These are phyloP conservation scores for Digitaria exilis DNA, from an alignment of 202 grass and related monocot species.

Conservation along the genomic window DNA sequence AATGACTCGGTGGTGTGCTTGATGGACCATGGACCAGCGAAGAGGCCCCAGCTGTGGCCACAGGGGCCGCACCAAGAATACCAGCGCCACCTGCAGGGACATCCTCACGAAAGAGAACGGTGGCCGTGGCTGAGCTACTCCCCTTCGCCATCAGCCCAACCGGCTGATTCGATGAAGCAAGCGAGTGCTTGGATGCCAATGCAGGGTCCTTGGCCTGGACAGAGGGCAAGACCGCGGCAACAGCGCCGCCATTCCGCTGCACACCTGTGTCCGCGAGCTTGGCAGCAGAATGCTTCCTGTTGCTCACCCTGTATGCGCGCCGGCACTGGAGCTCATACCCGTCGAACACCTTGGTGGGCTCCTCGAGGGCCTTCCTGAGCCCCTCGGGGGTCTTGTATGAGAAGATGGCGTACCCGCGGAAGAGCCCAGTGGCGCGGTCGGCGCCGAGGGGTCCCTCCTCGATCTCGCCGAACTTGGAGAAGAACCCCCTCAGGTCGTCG, in stretches of 20 bases:
- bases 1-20: neutral
- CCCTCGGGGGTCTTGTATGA: conserved; percentile 50
- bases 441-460: conserved; percentile 52
- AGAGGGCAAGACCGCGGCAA: neutral
- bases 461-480: conserved; percentile 58
- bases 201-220: conserved; percentile 27
- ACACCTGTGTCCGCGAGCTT: neutral
- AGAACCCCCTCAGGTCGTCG: conserved; percentile 46
- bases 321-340: conserved; percentile 58
- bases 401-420: conserved; percentile 59
- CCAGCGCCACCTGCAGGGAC: neutral
- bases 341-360: conserved; percentile 57
- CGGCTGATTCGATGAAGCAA: neutral
- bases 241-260: conserved; percentile 1
- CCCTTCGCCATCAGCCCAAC: neutral
- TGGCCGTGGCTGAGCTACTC: neutral
- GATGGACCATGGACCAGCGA: neutral
- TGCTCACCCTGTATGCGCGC: conserved; percentile 37
- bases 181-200: conserved; percentile 9
- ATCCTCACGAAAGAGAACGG: neutral
- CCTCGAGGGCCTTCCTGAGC: conserved; percentile 53
- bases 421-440: conserved; percentile 40
- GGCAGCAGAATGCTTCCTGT: conserved; percentile 18
- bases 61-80: neutral
- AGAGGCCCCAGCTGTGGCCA: neutral